A percentile compares a stretch with the other conserved stretches of the same genome.
Conservation (phyloP, 768 basidiomycete species). For the Suillus cothurnatus region DNA sequence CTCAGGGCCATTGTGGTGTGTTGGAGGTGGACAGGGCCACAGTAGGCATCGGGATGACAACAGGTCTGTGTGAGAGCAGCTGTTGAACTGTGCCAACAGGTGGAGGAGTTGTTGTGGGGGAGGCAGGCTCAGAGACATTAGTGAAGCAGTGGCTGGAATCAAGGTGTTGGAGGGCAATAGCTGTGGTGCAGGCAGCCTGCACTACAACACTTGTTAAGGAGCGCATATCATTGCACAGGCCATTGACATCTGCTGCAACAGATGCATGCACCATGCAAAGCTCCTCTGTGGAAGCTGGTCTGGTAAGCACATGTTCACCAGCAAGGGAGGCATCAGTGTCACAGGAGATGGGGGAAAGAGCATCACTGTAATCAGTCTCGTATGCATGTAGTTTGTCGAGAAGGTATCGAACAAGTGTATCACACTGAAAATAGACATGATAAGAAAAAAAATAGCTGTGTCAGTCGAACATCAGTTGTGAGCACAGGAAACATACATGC, state of each 20-base stretch:
- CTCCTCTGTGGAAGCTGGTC: background rate
- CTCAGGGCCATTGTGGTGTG: background rate
- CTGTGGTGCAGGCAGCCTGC: background rate
- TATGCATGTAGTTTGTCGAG: slow-evolving; percentile 27
- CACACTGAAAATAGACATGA: background rate
- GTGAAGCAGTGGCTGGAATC: background rate
- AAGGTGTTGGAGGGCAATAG: background rate
- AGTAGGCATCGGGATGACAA: background rate
- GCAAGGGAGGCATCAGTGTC: background rate
- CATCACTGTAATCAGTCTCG: slow-evolving; percentile 25
- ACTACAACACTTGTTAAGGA: background rate
- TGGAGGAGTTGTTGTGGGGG: background rate
- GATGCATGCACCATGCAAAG: background rate
- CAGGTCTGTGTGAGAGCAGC: background rate
- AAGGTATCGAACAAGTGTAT: slow-evolving; percentile 23
- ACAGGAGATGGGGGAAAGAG: background rate
- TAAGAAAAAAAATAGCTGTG: background rate
- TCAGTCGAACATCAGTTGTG: background rate
- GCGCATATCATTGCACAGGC: background rate
- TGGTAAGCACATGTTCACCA: background rate
- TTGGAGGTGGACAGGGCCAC: background rate
- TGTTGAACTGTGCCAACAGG: background rate
- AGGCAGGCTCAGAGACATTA: background rate
- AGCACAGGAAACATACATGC: slow-evolving; percentile 25
- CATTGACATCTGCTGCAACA: background rate